Conservation (phyloP, 2,329 filamentous ascomycete genomes). For the Monosporascus sp. region DNA sequence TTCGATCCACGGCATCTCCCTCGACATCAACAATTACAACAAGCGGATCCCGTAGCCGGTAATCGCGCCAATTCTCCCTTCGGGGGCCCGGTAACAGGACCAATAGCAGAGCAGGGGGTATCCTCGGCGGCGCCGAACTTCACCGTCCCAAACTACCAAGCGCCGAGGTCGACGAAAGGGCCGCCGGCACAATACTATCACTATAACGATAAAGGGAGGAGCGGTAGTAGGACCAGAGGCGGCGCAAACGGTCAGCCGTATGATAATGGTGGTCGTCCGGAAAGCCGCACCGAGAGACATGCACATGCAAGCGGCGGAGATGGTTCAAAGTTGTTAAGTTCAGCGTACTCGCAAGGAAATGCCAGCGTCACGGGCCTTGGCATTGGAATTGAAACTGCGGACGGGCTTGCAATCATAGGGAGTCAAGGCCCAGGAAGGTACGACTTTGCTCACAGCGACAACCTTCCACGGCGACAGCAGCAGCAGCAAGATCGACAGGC, state of each 20-base stretch:
- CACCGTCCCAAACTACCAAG: not conserved
- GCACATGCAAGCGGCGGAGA: not conserved
- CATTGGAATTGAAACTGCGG: not conserved
- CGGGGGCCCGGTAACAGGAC: not conserved
- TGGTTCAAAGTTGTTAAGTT: not conserved
- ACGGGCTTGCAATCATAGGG: not conserved
- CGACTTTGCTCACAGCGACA: conserved; percentile 1
- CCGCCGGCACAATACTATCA: not conserved
- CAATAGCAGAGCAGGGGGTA: not conserved
- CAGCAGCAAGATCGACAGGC: not conserved
- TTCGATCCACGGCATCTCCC: not conserved
- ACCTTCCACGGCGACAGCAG: not conserved
- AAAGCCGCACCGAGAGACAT: not conserved
- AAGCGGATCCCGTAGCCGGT: not conserved
- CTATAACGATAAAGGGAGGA: not conserved
- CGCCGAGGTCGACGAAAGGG: not conserved
- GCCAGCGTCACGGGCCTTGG: not conserved
- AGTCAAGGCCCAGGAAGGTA: conserved; percentile 1
- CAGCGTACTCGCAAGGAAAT: not conserved
- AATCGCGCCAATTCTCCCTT: not conserved
- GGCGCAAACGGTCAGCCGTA: too few relatives aligned
- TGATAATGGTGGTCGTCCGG: not conserved
- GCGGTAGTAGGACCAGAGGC: not conserved
- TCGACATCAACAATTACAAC: not conserved
- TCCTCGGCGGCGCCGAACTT: not conserved